Evolutionary conservation across 768 basidiomycete species (phyloP), one percentile per base, ranked within the genome.

Genomic region (Naganishia onofrii): DNA sequence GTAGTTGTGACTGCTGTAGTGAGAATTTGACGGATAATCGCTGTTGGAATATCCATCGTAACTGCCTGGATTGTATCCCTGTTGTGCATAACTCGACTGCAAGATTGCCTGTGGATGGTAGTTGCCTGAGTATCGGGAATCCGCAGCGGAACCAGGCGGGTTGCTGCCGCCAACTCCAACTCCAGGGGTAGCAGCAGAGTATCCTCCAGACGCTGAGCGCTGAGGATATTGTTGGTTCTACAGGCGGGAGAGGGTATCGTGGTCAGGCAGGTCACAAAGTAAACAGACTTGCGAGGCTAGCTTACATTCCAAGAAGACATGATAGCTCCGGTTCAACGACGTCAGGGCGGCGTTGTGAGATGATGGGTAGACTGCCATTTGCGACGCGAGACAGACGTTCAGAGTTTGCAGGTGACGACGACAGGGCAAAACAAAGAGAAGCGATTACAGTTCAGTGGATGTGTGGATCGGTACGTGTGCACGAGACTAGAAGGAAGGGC

Each of bases 71-170:
- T 42, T 63, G 38, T 63, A 63, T 26, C 60, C 60, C 32, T 63
- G 60, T 28, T 63, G 60, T 21, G 60, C 60, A 17, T 63, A 63
- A n/a, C 60, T 63, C 21, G 60, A 63, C 26, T 63, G 60, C 36
- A 63, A 42, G 60, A 63, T 63, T 19, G 60, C 60, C 32, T 63
- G 60, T 13, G 67, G 65, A 13, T 66, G 52, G 60, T 55, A 66
- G 56, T 68, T 67, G 53, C 56, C 46, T 23, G 70, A 26, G 23
- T 70, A 65, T 17, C 63, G 58, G 46, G 44, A 36, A 56, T 70
- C 60, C 10, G 60, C 46, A 32, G 68, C 46, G 46, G n/a, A 28
- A 19, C 21, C 42, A 23, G 38, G 5, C 10, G 17, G 34, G 36
- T 19, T 32, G 56, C 46, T 21, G 29, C 36, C 23, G 26, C 31